Conservation (phyloP, 257 asterid genomes). For the Fraxinus anomala region DNA sequence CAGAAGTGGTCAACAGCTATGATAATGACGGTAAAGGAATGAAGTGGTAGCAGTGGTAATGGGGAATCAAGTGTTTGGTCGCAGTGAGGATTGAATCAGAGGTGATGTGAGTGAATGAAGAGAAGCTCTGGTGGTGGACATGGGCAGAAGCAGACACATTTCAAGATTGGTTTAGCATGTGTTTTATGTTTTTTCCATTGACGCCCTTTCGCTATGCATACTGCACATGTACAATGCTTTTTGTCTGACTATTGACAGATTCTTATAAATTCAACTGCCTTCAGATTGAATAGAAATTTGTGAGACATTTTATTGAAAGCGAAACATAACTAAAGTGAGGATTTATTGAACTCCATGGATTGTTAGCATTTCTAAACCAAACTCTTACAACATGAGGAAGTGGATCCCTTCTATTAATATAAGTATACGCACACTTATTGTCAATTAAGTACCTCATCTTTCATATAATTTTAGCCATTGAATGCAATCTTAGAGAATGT, state of each 20-base stretch:
- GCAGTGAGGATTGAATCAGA: neutral
- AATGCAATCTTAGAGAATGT: neutral
- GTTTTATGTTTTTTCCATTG: neutral
- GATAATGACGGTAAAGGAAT: neutral
- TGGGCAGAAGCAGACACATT: neutral
- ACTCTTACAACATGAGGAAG: neutral
- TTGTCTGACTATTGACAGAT: neutral
- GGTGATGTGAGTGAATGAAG: neutral
- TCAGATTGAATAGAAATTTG: neutral
- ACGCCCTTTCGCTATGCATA: neutral
- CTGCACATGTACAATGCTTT: neutral
- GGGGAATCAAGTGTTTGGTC: neutral
- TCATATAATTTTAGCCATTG: neutral
- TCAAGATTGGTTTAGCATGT: neutral
- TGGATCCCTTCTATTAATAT: neutral
- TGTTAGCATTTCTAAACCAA: neutral
- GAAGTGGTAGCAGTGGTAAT: neutral
- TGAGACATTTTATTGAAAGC: neutral
- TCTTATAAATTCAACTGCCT: neutral
- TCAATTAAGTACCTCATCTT: neutral
- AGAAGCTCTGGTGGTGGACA: neutral
- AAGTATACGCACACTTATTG: neutral
- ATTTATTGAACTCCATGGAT: neutral
- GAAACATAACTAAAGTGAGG: neutral
- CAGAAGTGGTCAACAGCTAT: neutral